Base-by-base conservation (phyloP, 202 grass and related monocot genomes). In the Saccharum hybrid region DNA sequence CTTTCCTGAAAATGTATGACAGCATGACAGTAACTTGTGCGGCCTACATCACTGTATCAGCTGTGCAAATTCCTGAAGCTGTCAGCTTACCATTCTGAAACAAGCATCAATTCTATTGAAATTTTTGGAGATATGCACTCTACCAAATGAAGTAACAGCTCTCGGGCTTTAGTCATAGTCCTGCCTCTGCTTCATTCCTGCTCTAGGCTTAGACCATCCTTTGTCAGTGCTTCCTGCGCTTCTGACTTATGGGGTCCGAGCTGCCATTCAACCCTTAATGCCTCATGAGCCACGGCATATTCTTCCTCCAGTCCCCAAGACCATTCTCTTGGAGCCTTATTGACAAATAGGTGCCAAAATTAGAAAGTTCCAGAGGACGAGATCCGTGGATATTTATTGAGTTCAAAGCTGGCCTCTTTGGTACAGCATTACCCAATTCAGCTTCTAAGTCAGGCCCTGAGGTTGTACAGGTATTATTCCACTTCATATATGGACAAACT, bases 371-470 rank as follows among this genome's bases (percentile, higher is more conserved):
- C 7, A 63, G 68, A 43, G 28, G 74, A 46, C 4, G 4, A 10
- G 40, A 39, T 46, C 39, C 62, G 38, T 43, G 43, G 26, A 60
- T 79, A 60, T 74, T 74, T 82, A 49, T 66, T 80, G 15, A 63
- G 66, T 46, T 26, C 85, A 82, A 54, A 46, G 40, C 48, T 10
- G 22, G 4, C 57, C 46, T 33, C 16, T 76, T 72, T 45, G 77
- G 57, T 77, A 51, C 3, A 54, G 16, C 64, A 66, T 48, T 72
- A 82, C 1, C 72, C 15, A 66, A 45, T 89, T 54, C 77, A 85
- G 56, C 77, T 81, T 85, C 41, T 43, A 63, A 71, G 21, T 37
- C 19, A 71, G 34, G 18, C 26, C 21, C 40, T 66, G 10, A 80
- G 23, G 71, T 40, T 76, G 36, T 59, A 26, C 28, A 43, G 71